These are phyloP conservation scores for Vitis hybrid DNA, from an alignment of 177 flowering plant species.

Conservation along the genomic window DNA sequence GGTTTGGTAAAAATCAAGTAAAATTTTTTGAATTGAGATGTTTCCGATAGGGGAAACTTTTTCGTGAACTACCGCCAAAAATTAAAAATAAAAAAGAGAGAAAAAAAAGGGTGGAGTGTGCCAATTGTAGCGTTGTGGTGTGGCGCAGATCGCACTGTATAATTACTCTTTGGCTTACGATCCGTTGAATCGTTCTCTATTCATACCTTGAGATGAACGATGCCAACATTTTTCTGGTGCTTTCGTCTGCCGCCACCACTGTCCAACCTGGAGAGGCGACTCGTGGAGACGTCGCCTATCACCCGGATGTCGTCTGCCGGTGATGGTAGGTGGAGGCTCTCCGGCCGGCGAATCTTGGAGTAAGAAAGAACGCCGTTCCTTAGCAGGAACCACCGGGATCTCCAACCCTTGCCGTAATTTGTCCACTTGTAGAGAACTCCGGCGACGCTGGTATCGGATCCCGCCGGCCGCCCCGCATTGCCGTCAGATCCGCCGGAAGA, in stretches of 20 bases:
- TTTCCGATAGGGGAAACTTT: constrained; percentile 4
- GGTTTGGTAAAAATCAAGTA: constrained; percentile 3
- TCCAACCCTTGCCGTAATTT: constrained; percentile 95
- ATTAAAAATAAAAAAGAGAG: neutral
- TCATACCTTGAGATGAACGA: constrained; percentile 80
- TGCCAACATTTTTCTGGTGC: constrained; percentile 45
- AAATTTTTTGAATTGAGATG: constrained; percentile 5
- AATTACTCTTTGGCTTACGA: neutral
- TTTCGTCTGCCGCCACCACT: constrained; percentile 37
- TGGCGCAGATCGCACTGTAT: neutral
- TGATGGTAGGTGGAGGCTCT: constrained; percentile 23
- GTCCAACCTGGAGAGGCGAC: constrained; percentile 33
- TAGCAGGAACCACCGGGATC: constrained; percentile 81
- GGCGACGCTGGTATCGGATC: constrained; percentile 57
- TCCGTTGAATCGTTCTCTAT: too few species aligned
- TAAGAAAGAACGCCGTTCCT: constrained; percentile 75
- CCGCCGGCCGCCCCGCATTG: constrained; percentile 32
- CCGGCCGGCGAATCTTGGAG: constrained; percentile 62
- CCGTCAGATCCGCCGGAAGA: constrained; percentile 44
- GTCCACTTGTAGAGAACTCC: constrained; percentile 91
- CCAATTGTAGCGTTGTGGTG: neutral
- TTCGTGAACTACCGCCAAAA: constrained; percentile 7
- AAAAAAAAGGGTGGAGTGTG: neutral
- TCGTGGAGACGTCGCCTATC: constrained; percentile 61
- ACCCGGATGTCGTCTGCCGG: constrained; percentile 47